Base-by-base conservation (phyloP, 371 early-diverging fungal species). In the Conidiobolus incongruus region DNA sequence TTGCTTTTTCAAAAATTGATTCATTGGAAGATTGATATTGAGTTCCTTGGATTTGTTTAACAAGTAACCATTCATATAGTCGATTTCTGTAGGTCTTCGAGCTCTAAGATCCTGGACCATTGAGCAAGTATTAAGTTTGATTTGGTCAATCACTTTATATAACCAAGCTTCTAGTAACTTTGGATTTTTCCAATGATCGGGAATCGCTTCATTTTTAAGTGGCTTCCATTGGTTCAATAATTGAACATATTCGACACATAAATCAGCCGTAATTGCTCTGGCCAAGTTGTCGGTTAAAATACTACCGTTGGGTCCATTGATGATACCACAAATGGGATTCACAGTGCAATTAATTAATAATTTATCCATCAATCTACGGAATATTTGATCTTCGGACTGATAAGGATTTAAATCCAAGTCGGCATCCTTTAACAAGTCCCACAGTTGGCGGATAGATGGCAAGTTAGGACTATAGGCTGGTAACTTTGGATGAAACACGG, bases 401-500 rank as follows among this genome's bases (percentile, higher is more conserved):
- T 22, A 3, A 2, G 29, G 6, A n/a, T n/a, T 7, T 13, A 4
- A 10, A n/a, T 40, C 26, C 4, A 29, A 17, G 26, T 13, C 15
- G n/a, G 6, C 23, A 5, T 19, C 17, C 13, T 7, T 16, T 16
- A 20, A 22, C 29, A 29, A 29, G 16, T 7, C 28, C 17, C 15
- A 22, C 4, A 26, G 26, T 26, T 11, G 3, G 1, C 22, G 44
- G 7, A 49, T 37, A 28, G 38, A 39, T 23, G 51, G 40, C 8
- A 26, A 26, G 26, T 26, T 3, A 7, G 35, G 13, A 0, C 49
- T 44, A 35, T 44, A 43, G 16, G 37, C 17, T 6, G 38, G 35
- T 8, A 38, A 23, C 2, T 47, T 46, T 10, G 56, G 54, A 17
- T 50, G 43, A 15, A 52, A 39, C 17, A 56, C 58, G 6, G 61